Evolutionary conservation across 495 filamentous ascomycete species (phyloP), one percentile per base, ranked within the genome.

Genomic region (Penicillium desertorum): DNA sequence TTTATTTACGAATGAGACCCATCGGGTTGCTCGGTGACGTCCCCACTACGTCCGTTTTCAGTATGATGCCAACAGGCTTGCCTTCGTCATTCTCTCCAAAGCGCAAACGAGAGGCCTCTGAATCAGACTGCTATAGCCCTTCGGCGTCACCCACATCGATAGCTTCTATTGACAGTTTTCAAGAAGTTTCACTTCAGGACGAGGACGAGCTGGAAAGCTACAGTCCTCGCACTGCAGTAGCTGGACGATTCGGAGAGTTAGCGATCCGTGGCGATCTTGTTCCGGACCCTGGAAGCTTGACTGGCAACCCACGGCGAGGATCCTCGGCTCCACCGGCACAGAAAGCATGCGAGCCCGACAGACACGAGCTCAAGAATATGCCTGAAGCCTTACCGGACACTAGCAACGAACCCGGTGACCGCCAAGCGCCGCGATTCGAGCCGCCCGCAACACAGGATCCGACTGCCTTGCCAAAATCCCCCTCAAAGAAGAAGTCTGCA

Each of bases 181-280:
- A 67, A 55, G 75, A 79, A 46, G 46, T 58, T 39, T 65, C 62
- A 43, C 44, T 77, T 25, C 63, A 62, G 22, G 73, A 76, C 47
- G 67, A 71, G 32, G 63, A 68, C 23, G 73, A 76, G 45, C 56
- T 67, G 16, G 73, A 71, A 25, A 61, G 70, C 46, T 63, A 73
- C 52, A 90, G 87, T 64, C 87, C 88, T 29, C 79, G 83, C 58
- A 81, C 83, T 14, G 80, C 72, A 34, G 85, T 90, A 51, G 85
- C 83, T 57, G 80, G 84, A 60, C 77, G 81, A 53, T 84, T 91
- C 62, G 80, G 82, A 58, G 79, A 83, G 45, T 73, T 90, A 32
- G 81, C 78, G 37, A 71, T 89, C 46, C 81, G 76, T 57, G 78
- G 81, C 58, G 71, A 77, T 55, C 62, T 51, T 39, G 44, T 71